Evolutionary conservation across 495 filamentous ascomycete species (phyloP), one percentile per base, ranked within the genome.

Genomic region (Mytilinidion resinicola): DNA sequence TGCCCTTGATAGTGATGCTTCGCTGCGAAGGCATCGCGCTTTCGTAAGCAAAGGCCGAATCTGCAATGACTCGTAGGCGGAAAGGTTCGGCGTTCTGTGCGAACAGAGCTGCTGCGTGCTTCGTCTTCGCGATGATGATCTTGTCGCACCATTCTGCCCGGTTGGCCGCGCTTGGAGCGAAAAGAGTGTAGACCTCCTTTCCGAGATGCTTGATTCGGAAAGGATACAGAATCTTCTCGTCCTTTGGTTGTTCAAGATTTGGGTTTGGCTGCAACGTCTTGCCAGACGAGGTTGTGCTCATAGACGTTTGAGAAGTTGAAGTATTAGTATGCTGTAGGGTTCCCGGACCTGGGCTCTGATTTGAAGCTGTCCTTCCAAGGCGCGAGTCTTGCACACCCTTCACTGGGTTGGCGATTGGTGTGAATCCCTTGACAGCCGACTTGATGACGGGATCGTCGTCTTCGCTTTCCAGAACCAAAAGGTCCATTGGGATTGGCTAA

Each of bases 121-220:
- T 83, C 4, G 90, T 95, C 74, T 99, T 97, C 9, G 93, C 93
- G 64, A 93, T 86, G 30, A 91, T 84, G 64, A 99, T 96, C 73
- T 90, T 95, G 36, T 86, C 82, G 64, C 90, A 95, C 93, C 93
- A 99, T 19, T 95, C 89, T 56, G 83, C 78, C 48, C 93, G 81
- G 59, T 84, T 87, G 55, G 84, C 78, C 1, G 84, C 79, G 1
- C 81, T 83, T 30, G 84, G 80, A 1, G 92, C 90, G 63, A 93
- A 97, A 3, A 99, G 79, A 2, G 86, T 95, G 69, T 96, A 97
- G 3, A 78, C 80, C 55, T 91, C 88, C 53, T 90, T 85, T 8
- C 93, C 93, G n/a, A 99, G 81, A 74, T 99, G 95, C 70, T 96
- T 96, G 70, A 99, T 85, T 59, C 85, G 85, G 81, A 99, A 97